phyloP scores from a whole-genome alignment of 2,329 filamentous ascomycete genomes.

The Neurospora sp. region DNA sequence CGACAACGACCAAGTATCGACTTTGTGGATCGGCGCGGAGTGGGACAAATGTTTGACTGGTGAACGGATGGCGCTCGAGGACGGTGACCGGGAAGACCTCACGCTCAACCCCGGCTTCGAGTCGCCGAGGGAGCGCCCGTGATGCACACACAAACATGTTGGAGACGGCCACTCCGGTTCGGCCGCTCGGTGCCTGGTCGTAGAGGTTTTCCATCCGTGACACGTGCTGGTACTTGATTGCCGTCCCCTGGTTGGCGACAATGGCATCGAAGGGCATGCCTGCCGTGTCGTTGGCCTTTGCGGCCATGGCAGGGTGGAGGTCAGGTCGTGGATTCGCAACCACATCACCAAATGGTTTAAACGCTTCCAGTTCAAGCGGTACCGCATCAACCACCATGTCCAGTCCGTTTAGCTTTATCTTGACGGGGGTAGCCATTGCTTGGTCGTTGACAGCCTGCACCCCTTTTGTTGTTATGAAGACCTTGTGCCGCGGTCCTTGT shows the following conservation, averaged over 20 bases:
- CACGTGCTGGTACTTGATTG: constrained; percentile 76
- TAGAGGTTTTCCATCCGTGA: constrained; percentile 68
- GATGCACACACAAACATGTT: constrained; percentile 86
- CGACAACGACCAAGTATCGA: constrained; percentile 78
- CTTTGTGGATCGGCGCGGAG: constrained; percentile 38
- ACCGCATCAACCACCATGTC: constrained; percentile 45
- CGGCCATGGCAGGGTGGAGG: constrained; percentile 34
- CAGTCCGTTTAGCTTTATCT: constrained; percentile 34
- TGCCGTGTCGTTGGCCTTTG: constrained; percentile 1
- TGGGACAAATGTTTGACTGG: constrained; percentile 86
- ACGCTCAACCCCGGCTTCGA: constrained; percentile 6
- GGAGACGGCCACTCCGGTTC: constrained; percentile 53
- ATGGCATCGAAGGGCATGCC: constrained; percentile 38
- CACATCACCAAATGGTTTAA: constrained; percentile 74
- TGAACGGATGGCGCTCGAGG: constrained; percentile 87
- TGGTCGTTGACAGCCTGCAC: background rate
- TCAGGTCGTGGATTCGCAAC: constrained; percentile 61
- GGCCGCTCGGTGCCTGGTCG: constrained; percentile 49
- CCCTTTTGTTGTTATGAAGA: background rate
- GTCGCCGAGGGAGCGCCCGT: constrained; percentile 33
- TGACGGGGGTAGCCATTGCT: constrained; percentile 8
- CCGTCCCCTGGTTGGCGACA: constrained; percentile 75
- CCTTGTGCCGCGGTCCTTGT: constrained; percentile 1
- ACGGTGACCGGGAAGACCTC: constrained; percentile 56
- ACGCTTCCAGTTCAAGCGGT: constrained; percentile 59